Evolutionary conservation across 805 yeast species (phyloP).

Genomic region (Starmerella kuoi): DNA sequence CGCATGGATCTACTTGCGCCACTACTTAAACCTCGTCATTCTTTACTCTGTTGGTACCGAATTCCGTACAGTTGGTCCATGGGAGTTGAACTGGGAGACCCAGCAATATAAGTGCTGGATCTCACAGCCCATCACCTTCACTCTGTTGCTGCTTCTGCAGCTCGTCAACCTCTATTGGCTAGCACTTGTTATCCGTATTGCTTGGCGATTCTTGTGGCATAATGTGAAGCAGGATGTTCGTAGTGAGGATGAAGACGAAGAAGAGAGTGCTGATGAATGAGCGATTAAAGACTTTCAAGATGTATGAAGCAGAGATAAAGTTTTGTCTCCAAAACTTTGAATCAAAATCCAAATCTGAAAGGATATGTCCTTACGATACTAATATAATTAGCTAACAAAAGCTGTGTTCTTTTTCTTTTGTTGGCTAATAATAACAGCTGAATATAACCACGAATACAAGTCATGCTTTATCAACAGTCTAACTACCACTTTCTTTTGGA

Average conservation of each 20-base stretch:
- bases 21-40: constrained; percentile 66
- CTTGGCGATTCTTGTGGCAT: constrained; percentile 48
- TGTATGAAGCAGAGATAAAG: constrained; percentile 1
- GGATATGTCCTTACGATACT: too few relatives aligned
- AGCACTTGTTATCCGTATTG: constrained; percentile 63
- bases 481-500: too few relatives aligned
- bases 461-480: too few relatives aligned
- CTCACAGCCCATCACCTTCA: constrained; percentile 80
- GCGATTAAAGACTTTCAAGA: constrained; percentile 17
- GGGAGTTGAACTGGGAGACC: constrained; percentile 65
- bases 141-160: constrained; percentile 66
- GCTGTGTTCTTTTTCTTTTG: too few relatives aligned
- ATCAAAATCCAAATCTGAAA: too few relatives aligned
- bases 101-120: constrained; percentile 96
- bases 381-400: too few relatives aligned
- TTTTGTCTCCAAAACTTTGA: too few relatives aligned
- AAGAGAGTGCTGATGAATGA: constrained; percentile 24
- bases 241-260: constrained; percentile 70
- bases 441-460: too few relatives aligned
- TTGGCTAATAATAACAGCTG: too few relatives aligned
- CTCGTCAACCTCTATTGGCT: constrained; percentile 83
- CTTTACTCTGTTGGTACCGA: constrained; percentile 53
- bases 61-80: constrained; percentile 75
- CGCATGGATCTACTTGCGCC: constrained; percentile 83
- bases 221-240: constrained; percentile 52